Percentiles rank a stretch among this genome's conserved stretches.
Evolutionary conservation across 495 filamentous ascomycete genomes (phyloP).

Genomic region (Penicillium waksmanii): DNA sequence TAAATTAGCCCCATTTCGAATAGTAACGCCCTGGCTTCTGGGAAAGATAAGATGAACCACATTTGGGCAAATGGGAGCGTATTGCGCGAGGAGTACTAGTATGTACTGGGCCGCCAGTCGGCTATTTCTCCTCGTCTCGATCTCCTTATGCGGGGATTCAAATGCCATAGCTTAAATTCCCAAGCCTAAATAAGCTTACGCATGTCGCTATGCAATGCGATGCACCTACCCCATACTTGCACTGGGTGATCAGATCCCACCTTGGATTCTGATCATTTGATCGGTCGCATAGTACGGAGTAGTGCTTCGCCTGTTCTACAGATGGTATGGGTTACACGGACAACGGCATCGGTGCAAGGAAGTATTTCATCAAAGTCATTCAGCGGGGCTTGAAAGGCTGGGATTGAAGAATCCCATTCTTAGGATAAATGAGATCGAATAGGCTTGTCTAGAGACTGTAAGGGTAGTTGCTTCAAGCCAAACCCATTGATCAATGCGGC

Average conservation of each 20-base stretch:
- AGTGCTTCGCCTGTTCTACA: too few relatives aligned
- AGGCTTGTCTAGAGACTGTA: too few relatives aligned
- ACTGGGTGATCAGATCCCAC: too few relatives aligned
- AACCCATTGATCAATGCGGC: too few relatives aligned
- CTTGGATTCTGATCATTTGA: too few relatives aligned
- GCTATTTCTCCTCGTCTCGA: slow-evolving; percentile 2
- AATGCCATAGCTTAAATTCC: background rate
- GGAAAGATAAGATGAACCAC: slow-evolving; percentile 20
- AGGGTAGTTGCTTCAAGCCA: too few relatives aligned
- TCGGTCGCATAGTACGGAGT: too few relatives aligned
- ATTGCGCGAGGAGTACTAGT: background rate
- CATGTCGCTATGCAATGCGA: background rate
- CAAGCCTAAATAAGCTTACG: slow-evolving; percentile 21
- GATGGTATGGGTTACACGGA: slow-evolving; percentile 21
- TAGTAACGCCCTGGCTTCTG: slow-evolving; percentile 9
- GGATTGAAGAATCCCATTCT: background rate
- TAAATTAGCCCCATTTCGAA: slow-evolving; percentile 10
- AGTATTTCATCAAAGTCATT: background rate
- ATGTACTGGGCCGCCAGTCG: background rate
- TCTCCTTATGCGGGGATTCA: background rate
- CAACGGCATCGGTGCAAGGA: slow-evolving; percentile 16
- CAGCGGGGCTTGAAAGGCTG: background rate
- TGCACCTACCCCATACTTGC: too few relatives aligned
- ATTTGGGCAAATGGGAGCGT: background rate
- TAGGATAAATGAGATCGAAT: too few relatives aligned